A percentile compares a stretch with the other conserved stretches of the same genome.
These are phyloP conservation scores for Oryza meyeriana DNA, from an alignment of 176 grass and related monocot genomes.

Conservation along the genomic window DNA sequence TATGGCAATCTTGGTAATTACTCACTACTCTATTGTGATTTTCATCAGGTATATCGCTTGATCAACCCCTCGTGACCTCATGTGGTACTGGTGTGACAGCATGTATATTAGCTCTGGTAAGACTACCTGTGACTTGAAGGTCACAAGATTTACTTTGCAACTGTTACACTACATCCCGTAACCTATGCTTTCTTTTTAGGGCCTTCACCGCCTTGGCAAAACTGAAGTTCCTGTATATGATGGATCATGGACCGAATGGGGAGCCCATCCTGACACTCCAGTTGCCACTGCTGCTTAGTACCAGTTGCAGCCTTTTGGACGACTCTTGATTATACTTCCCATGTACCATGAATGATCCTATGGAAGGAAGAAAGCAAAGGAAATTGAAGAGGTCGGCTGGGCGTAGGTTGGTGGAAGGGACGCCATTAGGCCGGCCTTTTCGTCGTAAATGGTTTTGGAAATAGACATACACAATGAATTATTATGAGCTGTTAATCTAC, in stretches of 20 bases:
- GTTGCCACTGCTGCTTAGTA: slow-evolving; percentile 48
- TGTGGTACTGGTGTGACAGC: slow-evolving; percentile 96
- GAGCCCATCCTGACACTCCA: slow-evolving; percentile 62
- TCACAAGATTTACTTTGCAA: neutral
- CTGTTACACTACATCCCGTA: slow-evolving; percentile 13
- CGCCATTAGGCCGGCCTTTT: neutral
- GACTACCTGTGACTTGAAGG: neutral
- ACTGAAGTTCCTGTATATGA: slow-evolving; percentile 72
- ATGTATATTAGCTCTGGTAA: slow-evolving; percentile 84
- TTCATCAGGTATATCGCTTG: slow-evolving; percentile 74
- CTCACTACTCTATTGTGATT: slow-evolving; percentile 7
- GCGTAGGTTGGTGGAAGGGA: neutral
- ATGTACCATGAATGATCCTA: neutral
- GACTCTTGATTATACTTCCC: neutral
- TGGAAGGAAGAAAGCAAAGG: neutral
- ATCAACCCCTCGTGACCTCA: slow-evolving; percentile 63
- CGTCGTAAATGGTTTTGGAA: slow-evolving; percentile 32
- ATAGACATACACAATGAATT: neutral
- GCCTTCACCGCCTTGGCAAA: slow-evolving; percentile 76
- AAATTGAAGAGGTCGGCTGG: neutral
- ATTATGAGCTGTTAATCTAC: neutral
- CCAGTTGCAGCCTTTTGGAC: neutral
- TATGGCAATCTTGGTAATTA: neutral
- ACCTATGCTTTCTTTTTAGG: slow-evolving; percentile 34
- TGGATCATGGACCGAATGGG: slow-evolving; percentile 94